These are phyloP conservation scores for Gnomoniopsis sp. DNA, from an alignment of 2,329 filamentous ascomycete genomes.

Conservation along the genomic window DNA sequence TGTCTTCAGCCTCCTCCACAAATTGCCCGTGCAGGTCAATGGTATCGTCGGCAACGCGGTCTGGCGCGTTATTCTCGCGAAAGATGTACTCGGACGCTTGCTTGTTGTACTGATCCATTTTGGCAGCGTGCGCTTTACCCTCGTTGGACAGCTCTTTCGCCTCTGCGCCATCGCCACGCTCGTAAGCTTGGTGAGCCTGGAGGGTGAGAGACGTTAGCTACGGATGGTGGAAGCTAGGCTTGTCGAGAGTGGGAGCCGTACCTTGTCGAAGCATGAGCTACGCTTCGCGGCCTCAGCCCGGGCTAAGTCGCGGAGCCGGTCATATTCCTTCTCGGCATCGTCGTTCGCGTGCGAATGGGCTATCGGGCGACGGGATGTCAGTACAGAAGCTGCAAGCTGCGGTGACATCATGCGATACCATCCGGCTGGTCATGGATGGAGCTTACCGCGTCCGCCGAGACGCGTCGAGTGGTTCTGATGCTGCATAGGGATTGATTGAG, in stretches of 20 bases:
- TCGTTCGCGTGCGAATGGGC: constrained; percentile 40
- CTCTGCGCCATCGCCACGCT: constrained; percentile 73
- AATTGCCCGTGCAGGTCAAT: constrained; percentile 95
- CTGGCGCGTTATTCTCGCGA: constrained; percentile 83
- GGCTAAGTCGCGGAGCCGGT: constrained; percentile 81
- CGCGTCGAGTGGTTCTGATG: constrained; percentile 21
- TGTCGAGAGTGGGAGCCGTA: constrained; percentile 33
- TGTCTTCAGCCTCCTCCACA: constrained; percentile 90
- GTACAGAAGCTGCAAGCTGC: constrained; percentile 15
- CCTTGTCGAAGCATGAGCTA: constrained; percentile 70
- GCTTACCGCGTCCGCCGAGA: constrained; percentile 44
- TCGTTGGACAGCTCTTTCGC: constrained; percentile 83
- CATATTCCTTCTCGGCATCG: constrained; percentile 81
- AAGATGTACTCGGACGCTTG: constrained; percentile 95
- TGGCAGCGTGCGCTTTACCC: constrained; percentile 77
- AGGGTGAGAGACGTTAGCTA: background rate
- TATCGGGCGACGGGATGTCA: background rate
- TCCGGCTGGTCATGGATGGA: background rate
- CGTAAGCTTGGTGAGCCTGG: constrained; percentile 75
- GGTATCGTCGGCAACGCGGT: constrained; percentile 72
- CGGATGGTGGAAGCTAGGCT: background rate
- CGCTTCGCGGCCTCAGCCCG: constrained; percentile 77
- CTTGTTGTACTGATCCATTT: constrained; percentile 85
- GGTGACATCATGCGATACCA: constrained; percentile 10
- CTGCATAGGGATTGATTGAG: constrained; percentile 37